Base-by-base conservation (phyloP, 1,284 basidiomycete genomes). In the Pseudozyma sp. region DNA sequence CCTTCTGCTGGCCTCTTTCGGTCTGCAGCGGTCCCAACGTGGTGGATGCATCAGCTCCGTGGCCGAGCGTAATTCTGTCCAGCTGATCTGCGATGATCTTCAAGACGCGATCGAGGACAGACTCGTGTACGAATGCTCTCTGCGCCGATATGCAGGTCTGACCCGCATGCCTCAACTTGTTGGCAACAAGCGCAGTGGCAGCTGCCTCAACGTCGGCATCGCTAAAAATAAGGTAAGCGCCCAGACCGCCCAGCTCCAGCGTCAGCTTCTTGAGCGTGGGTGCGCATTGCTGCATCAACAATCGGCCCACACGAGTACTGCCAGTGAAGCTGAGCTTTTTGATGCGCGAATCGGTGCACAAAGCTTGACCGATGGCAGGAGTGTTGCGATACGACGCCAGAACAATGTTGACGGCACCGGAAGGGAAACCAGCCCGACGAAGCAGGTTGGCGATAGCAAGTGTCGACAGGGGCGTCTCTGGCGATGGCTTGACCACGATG, bases 11-110 rank as follows among this genome's bases (percentile, higher is more conserved):
- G 0, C 95, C 94, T 24, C 90, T 90, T 17, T 87, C 86, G 85
- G 97, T 94, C 73, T 99, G 97, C 54, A 99, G 87, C 14, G 97
- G 97, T 0, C 97, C 97, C 78, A 97, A 94, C 0, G 94, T 97
- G 29, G 85, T 82, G 50, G 58, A 75, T 50, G 90, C 88, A 61
- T 94, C 91, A 37, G 95, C 88, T 4, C 96, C 96, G 71, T 94
- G 89, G n/a, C 97, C 95, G 66, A 96, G 87, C 82, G 92, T 94
- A 88, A 99, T 97, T 24, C 88, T 85, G 16, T 91, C 87, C n/a
- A 99, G 94, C 78, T 89, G 90, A 69, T 92, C 90, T 4, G 91
- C 89, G 19, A 97, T 89, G 56, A 89, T 89, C 31, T 90, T 90
- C 0, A 92, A 90, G 80, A 95, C 94, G 60, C 93, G 91, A 52